Evolutionary conservation across 2,329 filamentous ascomycete species (phyloP).

Genomic region (Bisporella sp.): DNA sequence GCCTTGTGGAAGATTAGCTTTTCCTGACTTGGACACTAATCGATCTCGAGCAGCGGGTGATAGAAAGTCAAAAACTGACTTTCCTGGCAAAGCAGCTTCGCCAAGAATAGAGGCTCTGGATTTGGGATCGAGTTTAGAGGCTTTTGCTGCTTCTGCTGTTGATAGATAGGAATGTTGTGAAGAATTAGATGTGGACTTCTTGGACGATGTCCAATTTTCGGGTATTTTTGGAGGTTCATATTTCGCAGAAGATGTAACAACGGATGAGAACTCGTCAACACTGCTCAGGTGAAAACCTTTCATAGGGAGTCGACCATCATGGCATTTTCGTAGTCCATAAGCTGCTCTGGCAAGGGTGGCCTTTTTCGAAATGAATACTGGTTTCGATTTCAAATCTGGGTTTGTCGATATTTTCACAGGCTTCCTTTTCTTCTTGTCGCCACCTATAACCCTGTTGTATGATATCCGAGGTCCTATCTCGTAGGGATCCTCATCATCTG

Average conservation of each 20-base stretch:
- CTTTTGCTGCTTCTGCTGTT: slow-evolving; percentile 69
- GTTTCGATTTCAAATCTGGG: slow-evolving; percentile 56
- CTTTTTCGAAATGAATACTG: slow-evolving; percentile 71
- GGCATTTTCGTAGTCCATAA: slow-evolving; percentile 59
- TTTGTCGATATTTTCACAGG: slow-evolving; percentile 51
- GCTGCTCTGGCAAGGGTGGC: slow-evolving; percentile 31
- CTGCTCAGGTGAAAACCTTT: slow-evolving; percentile 71
- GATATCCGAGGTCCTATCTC: slow-evolving; percentile 86
- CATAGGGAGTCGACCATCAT: slow-evolving; percentile 74
- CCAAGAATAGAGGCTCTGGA: slow-evolving; percentile 74
- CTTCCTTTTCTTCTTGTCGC: slow-evolving; percentile 73
- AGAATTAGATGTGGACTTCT: slow-evolving; percentile 32
- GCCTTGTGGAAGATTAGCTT: slow-evolving; percentile 68
- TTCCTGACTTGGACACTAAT: slow-evolving; percentile 70
- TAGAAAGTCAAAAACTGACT: slow-evolving; percentile 94
- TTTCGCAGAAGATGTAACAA: slow-evolving; percentile 34
- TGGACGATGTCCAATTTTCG: slow-evolving; percentile 64
- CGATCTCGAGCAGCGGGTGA: slow-evolving; percentile 70
- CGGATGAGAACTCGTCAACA: slow-evolving; percentile 39
- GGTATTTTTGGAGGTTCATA: slow-evolving; percentile 65
- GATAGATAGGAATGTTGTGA: slow-evolving; percentile 47
- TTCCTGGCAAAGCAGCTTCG: slow-evolving; percentile 74
- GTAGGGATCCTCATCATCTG: slow-evolving; percentile 92
- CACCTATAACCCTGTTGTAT: slow-evolving; percentile 75
- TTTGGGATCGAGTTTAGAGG: slow-evolving; percentile 67